phyloP scores from a whole-genome alignment of 2,329 filamentous ascomycete genomes.

The Colletotrichum liaoningense region DNA sequence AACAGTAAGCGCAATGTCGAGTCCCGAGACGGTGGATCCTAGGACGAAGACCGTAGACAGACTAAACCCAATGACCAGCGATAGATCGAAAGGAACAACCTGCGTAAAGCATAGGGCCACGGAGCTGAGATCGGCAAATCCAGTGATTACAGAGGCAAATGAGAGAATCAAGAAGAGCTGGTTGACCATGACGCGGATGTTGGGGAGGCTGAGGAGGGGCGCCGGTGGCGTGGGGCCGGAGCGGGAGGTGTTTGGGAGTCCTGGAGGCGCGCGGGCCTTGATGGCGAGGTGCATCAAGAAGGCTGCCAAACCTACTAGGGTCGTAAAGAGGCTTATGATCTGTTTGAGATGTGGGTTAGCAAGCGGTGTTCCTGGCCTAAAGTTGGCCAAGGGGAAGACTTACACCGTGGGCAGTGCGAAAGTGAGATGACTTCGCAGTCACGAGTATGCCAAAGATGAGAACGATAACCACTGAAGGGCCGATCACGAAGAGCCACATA shows the following conservation, averaged over 20 bases:
- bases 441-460: slow-evolving; percentile 43
- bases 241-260: background rate
- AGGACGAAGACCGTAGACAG: slow-evolving; percentile 40
- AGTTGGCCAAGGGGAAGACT: slow-evolving; percentile 12
- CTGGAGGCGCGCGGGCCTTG: slow-evolving; percentile 32
- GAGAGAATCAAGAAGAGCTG: slow-evolving; percentile 42
- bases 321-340: slow-evolving; percentile 44
- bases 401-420: slow-evolving; percentile 45
- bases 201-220: slow-evolving; percentile 15
- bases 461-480: slow-evolving; percentile 40
- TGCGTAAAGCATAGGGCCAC: slow-evolving; percentile 44
- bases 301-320: slow-evolving; percentile 41
- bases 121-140: slow-evolving; percentile 44
- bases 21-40: slow-evolving; percentile 37
- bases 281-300: slow-evolving; percentile 40
- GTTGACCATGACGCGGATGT: slow-evolving; percentile 39
- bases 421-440: slow-evolving; percentile 40
- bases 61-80: slow-evolving; percentile 40
- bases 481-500: slow-evolving; percentile 41
- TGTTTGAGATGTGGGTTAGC: slow-evolving; percentile 14
- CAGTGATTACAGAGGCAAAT: slow-evolving; percentile 39
- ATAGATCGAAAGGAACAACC: slow-evolving; percentile 42
- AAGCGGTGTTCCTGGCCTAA: rapidly evolving
- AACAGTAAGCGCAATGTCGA: slow-evolving; percentile 38
- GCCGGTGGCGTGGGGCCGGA: background rate